Evolutionary conservation across 495 filamentous ascomycete species (phyloP).

Genomic region (Bacidia rubella): DNA sequence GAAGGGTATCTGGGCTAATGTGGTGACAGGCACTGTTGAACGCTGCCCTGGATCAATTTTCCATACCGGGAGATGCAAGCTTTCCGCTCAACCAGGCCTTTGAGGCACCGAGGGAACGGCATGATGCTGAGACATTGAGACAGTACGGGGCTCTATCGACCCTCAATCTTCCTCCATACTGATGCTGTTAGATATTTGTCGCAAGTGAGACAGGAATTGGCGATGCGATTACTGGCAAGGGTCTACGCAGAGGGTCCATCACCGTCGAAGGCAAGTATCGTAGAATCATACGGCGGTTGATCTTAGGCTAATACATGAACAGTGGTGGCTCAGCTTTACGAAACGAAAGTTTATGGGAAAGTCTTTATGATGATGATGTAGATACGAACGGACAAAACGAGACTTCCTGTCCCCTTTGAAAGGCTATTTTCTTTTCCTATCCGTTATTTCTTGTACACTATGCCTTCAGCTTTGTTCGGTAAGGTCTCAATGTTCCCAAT

Average conservation of each 20-base stretch:
- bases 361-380: constrained; percentile 21
- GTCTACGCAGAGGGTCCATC: constrained; percentile 73
- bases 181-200: constrained; percentile 46
- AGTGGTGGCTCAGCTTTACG: constrained; percentile 97
- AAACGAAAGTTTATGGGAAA: constrained; percentile 99
- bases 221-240: constrained; percentile 61
- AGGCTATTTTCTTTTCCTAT: neutral
- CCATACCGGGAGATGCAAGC: constrained; percentile 83
- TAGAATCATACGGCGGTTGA: constrained; percentile 1
- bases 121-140: constrained; percentile 75
- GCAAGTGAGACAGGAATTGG: constrained; percentile 87
- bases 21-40: constrained; percentile 45
- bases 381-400: neutral
- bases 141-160: constrained; percentile 33
- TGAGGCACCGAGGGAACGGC: constrained; percentile 67
- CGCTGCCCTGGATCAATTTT: constrained; percentile 77
- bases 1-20: neutral
- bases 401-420: neutral
- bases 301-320: neutral
- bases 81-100: constrained; percentile 87
- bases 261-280: constrained; percentile 65
- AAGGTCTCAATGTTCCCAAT: too few relatives aligned
- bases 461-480: too few relatives aligned
- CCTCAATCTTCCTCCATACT: neutral
- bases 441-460: neutral